Evolutionary conservation across 2,329 filamentous ascomycete genomes (phyloP), one percentile per base, ranked within the genome.

Genomic region (Aureobasidium sp.): DNA sequence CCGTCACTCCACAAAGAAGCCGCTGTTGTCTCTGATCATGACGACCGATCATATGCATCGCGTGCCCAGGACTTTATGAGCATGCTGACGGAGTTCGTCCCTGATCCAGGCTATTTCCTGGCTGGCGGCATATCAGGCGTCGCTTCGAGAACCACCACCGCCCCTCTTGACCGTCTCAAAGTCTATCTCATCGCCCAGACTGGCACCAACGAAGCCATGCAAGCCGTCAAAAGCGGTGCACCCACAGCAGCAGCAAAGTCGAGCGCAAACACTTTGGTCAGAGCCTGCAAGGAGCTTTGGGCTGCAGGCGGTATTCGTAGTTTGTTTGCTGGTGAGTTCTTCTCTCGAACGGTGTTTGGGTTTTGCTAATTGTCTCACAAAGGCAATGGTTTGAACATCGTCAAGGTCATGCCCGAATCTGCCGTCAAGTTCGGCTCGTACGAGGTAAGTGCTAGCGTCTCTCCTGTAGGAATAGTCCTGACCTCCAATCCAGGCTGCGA

Each of bases 381-480:
- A 96, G 92, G 94, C 40, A 99, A 99, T 70, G 94, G 94, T 3
- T 79, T 99, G 68, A 99, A 99, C 68, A 91, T 99, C 2, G 75
- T 97, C 70, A 99, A 99, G 75, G 94, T 99, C 64, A 96, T 97
- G 91, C 94, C 94, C 0, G 94, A 99, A 77, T 97, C 93, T 31
- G 93, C 94, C 29, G 96, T 99, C 72, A 96, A 97, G 75, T 99
- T 99, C 73, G 94, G 94, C 64, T 93, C 92, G 22, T 99, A 97
- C 71, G 94, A 99, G 78, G 84, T 83, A 73, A 69, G 65, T 49
- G n/a, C 64, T 54, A 27, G 17, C n/a, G 4, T 29, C 5, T 24
- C 5, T 17, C 11, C n/a, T 1, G 1, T n/a, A 3, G 24, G 14
- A 8, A 24, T 29, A 6, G 5, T 58, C 15, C 14, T 65, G 27